Base-by-base conservation (phyloP, 1,284 basidiomycete genomes). In the Sparassis latifolia region DNA sequence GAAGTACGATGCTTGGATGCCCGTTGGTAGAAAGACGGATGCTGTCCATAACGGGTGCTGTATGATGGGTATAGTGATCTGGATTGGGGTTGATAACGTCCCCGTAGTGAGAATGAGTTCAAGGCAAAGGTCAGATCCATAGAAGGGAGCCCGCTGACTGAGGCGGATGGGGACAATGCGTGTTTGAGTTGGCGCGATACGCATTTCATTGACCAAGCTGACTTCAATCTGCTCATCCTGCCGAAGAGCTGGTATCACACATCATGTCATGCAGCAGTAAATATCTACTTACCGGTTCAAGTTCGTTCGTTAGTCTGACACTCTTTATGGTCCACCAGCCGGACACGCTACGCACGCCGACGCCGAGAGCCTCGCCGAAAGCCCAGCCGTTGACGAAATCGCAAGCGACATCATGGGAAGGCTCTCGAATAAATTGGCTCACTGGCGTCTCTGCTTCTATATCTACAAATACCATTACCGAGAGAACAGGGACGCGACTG, bases 371-470 rank as follows among this genome's bases (percentile, higher is more conserved):
- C 42, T 78, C 64, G 3, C 86, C 87, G 56, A 89, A 86, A 0
- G 82, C 75, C 58, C 72, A 77, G 0, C 88, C 87, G 50, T 79
- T 76, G 2, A 89, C 70, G 56, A 89, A 84, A 64, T 88, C 78
- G 47, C 76, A 76, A 4, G 73, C 52, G 3, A 87, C 68, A 47
- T 86, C 76, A 49, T 82, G 76, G n/a, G 73, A 65, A 3, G 70
- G 53, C 47, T 77, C 70, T 39, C 70, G 70, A n/a, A 65, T 59
- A 35, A 81, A 57, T 0, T 55, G 35, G 27, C 47, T 53, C 10
- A 29, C 38, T 12, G 49, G 46, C 4, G 52, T 44, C 9, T 46
- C 41, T 51, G 39, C 29, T 35, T 80, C 75, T 5, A 80, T 47
- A 9, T 68, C 65, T 33, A 80, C 66, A 0, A 62, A 62, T 41